Conservation (phyloP, 1,284 basidiomycete genomes). For the Lentinula novae-zelandiae region DNA sequence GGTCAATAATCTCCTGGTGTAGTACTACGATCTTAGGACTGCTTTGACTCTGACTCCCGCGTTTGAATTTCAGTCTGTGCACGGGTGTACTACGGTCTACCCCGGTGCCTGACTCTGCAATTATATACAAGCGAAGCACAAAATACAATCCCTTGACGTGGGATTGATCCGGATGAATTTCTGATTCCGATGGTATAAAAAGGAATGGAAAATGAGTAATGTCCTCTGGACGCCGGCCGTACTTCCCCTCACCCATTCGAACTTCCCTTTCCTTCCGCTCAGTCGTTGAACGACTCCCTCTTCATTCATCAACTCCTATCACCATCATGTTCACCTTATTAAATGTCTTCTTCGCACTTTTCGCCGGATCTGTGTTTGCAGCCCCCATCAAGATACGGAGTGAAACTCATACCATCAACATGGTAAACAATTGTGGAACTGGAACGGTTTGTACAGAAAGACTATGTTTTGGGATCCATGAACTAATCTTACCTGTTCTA, state of each 20-base stretch:
- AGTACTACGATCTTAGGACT: too few species aligned
- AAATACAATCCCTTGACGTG: too few species aligned
- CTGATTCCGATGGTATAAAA: not conserved
- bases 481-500: not conserved
- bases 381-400: not conserved
- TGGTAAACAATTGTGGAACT: conserved; percentile 4
- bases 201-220: not conserved
- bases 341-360: not conserved
- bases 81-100: too few species aligned
- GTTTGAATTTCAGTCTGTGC: too few species aligned
- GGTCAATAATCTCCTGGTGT: too few species aligned
- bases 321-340: conserved; percentile 5
- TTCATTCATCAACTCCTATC: not conserved
- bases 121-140: too few species aligned
- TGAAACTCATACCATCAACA: not conserved
- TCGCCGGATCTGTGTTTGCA: not conserved
- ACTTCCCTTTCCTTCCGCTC: not conserved
- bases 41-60: too few species aligned
- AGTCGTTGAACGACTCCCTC: conserved; percentile 6
- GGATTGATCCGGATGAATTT: not conserved
- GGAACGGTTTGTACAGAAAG: conserved; percentile 1
- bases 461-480: not conserved
- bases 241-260: not conserved
- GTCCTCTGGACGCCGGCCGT: conserved; percentile 4
- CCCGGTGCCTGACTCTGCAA: too few species aligned